phyloP scores from a whole-genome alignment of 768 basidiomycete species.

The Candolleomyces efflorescens region DNA sequence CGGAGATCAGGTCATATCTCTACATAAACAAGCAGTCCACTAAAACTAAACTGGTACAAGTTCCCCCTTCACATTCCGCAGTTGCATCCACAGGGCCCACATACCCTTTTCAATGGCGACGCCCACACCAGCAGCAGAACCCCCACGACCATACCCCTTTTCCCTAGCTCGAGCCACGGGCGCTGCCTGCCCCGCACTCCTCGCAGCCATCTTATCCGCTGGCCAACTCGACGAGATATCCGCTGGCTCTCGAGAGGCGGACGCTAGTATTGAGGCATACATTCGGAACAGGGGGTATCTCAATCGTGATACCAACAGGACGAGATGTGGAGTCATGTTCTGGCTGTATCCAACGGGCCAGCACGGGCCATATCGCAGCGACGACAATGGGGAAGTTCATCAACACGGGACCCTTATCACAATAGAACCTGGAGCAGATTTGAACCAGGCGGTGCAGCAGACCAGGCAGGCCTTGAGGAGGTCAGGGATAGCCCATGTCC shows the following conservation, averaged over 20 bases:
- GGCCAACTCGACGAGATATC: slow-evolving; percentile 13
- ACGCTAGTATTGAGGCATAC: slow-evolving; percentile 5
- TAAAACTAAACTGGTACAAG: too few species aligned
- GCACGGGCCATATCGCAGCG: slow-evolving; percentile 9
- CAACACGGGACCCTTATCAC: neutral
- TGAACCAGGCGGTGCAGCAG: neutral
- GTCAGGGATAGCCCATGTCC: slow-evolving; percentile 8
- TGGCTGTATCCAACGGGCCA: slow-evolving; percentile 13
- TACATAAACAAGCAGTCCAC: too few species aligned
- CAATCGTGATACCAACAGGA: neutral
- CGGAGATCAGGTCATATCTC: too few species aligned
- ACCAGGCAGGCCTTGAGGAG: neutral
- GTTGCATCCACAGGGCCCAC: neutral
- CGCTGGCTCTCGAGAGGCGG: slow-evolving; percentile 5
- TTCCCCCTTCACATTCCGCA: neutral
- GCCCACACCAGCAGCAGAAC: neutral
- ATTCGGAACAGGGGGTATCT: slow-evolving; percentile 8
- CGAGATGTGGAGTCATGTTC: slow-evolving; percentile 5
- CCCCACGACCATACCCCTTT: slow-evolving; percentile 8
- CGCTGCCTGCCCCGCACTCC: slow-evolving; percentile 2
- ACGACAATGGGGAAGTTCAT: neutral
- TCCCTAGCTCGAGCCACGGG: slow-evolving; percentile 3
- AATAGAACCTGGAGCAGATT: neutral
- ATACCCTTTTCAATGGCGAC: neutral
- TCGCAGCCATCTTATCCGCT: slow-evolving; percentile 12